A percentile compares a stretch with the other conserved stretches of the same genome.
Evolutionary conservation across 331 rosid species (phyloP).

Genomic region (Malus hybrid): DNA sequence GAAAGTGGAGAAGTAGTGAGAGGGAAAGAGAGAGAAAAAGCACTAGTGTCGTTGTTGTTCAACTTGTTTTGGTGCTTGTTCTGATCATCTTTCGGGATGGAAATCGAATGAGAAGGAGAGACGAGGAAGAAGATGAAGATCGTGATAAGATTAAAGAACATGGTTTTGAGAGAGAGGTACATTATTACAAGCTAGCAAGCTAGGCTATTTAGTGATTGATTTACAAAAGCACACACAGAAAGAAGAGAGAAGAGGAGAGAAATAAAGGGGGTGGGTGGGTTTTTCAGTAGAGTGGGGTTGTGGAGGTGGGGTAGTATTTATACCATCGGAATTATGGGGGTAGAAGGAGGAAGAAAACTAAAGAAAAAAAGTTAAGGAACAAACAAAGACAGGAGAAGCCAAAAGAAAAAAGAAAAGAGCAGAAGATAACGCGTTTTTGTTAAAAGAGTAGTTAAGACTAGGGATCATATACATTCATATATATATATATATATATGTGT

Average conservation of each 20-base stretch:
- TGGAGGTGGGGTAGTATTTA: slow-evolving; percentile 10
- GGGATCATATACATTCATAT: background rate
- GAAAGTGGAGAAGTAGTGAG: slow-evolving; percentile 20
- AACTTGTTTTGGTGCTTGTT: slow-evolving; percentile 1
- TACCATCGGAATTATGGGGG: background rate
- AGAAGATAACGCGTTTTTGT: slow-evolving; percentile 37
- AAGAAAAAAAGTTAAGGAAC: background rate
- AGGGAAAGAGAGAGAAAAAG: slow-evolving; percentile 44
- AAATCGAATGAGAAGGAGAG: background rate
- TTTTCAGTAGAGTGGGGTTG: background rate
- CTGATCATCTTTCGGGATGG: background rate
- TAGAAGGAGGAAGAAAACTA: background rate
- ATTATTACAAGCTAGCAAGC: background rate
- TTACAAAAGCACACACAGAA: background rate
- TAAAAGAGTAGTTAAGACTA: slow-evolving; percentile 23
- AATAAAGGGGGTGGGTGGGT: background rate
- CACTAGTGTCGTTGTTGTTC: background rate
- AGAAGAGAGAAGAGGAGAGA: background rate
- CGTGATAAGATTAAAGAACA: slow-evolving; percentile 8
- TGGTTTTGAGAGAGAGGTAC: slow-evolving; percentile 13
- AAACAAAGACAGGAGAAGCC: background rate
- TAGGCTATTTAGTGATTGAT: background rate
- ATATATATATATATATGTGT: no score
- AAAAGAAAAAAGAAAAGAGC: background rate
- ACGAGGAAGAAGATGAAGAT: slow-evolving; percentile 9